Conservation (phyloP, 169 alveolate genomes). For the Plasmodium malariae region DNA sequence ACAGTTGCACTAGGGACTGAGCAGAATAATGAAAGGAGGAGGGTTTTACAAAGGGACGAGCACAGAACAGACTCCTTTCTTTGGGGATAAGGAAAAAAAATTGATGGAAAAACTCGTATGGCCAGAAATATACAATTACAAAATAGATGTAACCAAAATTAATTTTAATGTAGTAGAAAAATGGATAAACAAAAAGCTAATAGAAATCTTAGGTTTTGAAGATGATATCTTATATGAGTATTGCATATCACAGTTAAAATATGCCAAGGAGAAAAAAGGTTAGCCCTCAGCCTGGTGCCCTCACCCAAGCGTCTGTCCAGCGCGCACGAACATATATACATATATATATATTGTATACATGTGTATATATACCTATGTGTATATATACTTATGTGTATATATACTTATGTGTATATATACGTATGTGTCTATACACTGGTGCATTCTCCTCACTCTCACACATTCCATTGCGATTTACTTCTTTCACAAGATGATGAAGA, state of each 20-base stretch:
- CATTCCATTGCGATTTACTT: neutral
- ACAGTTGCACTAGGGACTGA: neutral
- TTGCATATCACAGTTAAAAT: slow-evolving; percentile 83
- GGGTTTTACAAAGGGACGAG: slow-evolving; percentile 78
- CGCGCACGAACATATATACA: neutral
- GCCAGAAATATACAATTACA: slow-evolving; percentile 81
- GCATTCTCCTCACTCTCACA: neutral
- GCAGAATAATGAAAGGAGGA: slow-evolving; percentile 26
- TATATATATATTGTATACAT: neutral
- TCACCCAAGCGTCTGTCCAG: neutral
- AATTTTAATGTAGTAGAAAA: slow-evolving; percentile 82
- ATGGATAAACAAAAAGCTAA: slow-evolving; percentile 83
- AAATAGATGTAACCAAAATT: slow-evolving; percentile 82
- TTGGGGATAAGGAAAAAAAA: slow-evolving; percentile 86
- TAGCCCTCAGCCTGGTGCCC: slow-evolving; percentile 27
- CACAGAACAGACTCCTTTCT: slow-evolving; percentile 82
- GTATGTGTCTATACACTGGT: neutral
- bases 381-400: neutral
- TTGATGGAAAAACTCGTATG: slow-evolving; percentile 83
- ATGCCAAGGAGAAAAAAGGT: slow-evolving; percentile 81
- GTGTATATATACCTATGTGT: neutral
- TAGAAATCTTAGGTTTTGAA: slow-evolving; percentile 87
- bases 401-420: neutral
- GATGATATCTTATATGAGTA: slow-evolving; percentile 85
- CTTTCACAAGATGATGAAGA: slow-evolving; percentile 33